phyloP scores from a whole-genome alignment of 177 flowering plant species.

The Telopea speciosissima region DNA sequence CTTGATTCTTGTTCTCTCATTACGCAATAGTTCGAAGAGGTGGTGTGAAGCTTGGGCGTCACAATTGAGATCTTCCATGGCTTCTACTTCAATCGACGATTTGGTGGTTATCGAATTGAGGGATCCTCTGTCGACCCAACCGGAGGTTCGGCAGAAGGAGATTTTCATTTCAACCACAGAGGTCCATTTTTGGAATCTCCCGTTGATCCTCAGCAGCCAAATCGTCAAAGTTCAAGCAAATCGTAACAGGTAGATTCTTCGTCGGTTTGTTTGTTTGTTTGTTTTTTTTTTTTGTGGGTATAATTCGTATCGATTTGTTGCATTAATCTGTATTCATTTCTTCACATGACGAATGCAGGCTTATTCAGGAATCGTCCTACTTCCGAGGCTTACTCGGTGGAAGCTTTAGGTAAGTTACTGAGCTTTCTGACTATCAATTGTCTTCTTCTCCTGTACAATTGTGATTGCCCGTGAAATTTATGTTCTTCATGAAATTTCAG shows the following conservation, averaged over 20 bases:
- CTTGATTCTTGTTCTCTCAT: no score
- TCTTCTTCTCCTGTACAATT: not conserved
- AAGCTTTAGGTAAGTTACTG: slow-evolving; percentile 43
- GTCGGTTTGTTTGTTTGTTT: not conserved
- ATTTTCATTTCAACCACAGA: slow-evolving; percentile 39
- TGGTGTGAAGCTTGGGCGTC: no score
- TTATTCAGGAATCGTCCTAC: slow-evolving; percentile 50
- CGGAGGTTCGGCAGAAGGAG: slow-evolving; percentile 13
- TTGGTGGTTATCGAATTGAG: slow-evolving; percentile 29
- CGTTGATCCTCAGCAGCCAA: slow-evolving; percentile 27
- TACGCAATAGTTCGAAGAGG: no score
- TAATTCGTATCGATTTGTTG: no score
- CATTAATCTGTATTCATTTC: no score
- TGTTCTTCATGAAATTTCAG: not conserved
- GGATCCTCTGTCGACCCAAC: slow-evolving; percentile 19
- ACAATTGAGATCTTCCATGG: slow-evolving; percentile 1
- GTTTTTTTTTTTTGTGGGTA: not conserved
- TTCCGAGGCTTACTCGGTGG: slow-evolving; percentile 58
- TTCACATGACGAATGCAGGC: slow-evolving; percentile 28
- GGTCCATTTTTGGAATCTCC: slow-evolving; percentile 40
- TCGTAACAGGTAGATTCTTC: slow-evolving; percentile 29
- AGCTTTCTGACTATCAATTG: not conserved
- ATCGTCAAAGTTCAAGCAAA: slow-evolving; percentile 36
- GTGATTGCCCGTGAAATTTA: not conserved
- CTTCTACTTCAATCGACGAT: slow-evolving; percentile 2